phyloP scores from a whole-genome alignment of 345 rosid genomes.

The Camelina laxa region DNA sequence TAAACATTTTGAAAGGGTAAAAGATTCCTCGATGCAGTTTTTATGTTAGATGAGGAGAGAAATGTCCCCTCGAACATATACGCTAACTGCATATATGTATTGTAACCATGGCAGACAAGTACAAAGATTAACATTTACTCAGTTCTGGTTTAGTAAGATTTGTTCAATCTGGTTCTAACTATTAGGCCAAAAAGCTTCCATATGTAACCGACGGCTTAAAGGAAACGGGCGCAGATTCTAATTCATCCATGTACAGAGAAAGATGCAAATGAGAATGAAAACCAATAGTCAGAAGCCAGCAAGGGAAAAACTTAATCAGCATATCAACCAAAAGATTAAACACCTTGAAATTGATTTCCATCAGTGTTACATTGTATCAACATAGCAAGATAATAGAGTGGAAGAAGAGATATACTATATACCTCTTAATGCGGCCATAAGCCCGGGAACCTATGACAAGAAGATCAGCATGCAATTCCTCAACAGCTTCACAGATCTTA shows the following conservation, averaged over 20 bases:
- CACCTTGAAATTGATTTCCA: slow-evolving; percentile 6
- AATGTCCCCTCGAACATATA: not conserved
- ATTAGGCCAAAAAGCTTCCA: slow-evolving; percentile 28
- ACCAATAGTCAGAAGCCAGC: slow-evolving; percentile 14
- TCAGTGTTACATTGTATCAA: not conserved
- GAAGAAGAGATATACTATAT: slow-evolving; percentile 18
- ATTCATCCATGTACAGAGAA: slow-evolving; percentile 8
- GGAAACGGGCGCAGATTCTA: not conserved
- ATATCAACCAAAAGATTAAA: slow-evolving; percentile 3
- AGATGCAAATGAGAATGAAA: slow-evolving; percentile 5
- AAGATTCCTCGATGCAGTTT: not conserved
- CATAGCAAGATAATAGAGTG: not conserved
- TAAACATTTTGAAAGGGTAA: not conserved
- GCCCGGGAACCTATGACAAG: slow-evolving; percentile 86
- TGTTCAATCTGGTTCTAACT: slow-evolving; percentile 11
- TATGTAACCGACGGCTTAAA: not conserved
- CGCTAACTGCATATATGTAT: not conserved
- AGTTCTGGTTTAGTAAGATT: not conserved
- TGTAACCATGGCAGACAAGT: slow-evolving; percentile 19
- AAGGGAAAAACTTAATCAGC: slow-evolving; percentile 4
- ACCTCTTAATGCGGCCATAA: slow-evolving; percentile 89
- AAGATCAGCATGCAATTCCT: slow-evolving; percentile 67
- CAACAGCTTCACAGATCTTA: slow-evolving; percentile 75
- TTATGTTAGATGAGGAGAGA: slow-evolving; percentile 12
- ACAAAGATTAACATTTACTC: not conserved